phyloP scores from a whole-genome alignment of 2,329 filamentous ascomycete species.

The Aspergillus ustus region DNA sequence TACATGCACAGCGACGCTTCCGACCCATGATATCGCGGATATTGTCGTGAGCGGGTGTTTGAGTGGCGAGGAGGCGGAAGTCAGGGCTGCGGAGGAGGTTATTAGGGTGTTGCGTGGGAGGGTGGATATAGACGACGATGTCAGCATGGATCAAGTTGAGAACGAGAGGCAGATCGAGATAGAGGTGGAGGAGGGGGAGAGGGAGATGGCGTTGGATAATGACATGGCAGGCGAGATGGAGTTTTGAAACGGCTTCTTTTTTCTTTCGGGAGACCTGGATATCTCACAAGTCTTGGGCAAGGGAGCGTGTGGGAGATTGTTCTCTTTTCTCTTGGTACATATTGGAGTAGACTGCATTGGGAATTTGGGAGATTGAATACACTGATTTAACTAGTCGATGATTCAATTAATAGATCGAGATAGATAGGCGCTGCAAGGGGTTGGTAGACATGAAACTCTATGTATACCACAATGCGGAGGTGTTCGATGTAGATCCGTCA shows the following conservation, averaged over 20 bases:
- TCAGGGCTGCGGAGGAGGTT: constrained; percentile 28
- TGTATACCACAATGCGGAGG: too few species aligned
- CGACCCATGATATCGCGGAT: constrained; percentile 5
- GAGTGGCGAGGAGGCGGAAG: constrained; percentile 36
- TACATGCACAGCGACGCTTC: neutral
- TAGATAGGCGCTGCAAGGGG: too few species aligned
- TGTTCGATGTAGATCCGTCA: too few species aligned
- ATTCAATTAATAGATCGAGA: too few species aligned
- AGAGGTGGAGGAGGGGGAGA: neutral
- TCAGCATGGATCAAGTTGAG: neutral
- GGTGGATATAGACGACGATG: neutral
- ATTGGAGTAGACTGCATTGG: too few species aligned
- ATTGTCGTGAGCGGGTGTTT: constrained; percentile 30
- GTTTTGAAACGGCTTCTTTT: neutral
- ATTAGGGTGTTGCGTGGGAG: constrained; percentile 21
- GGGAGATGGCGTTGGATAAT: neutral
- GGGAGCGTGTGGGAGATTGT: too few species aligned
- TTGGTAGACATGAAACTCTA: too few species aligned
- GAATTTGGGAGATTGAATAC: too few species aligned
- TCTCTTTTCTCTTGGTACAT: too few species aligned
- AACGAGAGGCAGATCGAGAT: neutral
- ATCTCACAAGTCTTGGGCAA: too few species aligned
- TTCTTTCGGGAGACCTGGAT: too few species aligned
- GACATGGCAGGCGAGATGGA: neutral
- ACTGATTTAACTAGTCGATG: too few species aligned